Base-by-base conservation (phyloP, 1,139 yeast genomes). In the Hansenula lynferdii region DNA sequence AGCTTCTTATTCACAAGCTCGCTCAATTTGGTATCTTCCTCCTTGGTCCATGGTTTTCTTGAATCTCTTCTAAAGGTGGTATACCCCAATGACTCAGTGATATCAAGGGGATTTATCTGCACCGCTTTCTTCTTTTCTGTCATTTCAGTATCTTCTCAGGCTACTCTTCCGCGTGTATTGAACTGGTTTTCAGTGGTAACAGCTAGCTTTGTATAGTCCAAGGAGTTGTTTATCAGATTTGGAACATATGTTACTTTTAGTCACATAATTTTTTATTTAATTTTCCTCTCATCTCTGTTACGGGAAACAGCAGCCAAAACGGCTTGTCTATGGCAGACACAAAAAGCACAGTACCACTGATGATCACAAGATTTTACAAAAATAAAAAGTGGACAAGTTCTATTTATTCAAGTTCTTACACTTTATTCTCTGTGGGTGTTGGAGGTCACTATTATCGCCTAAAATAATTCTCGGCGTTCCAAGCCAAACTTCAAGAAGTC, bases 1-100 rank as follows among this genome's bases (percentile, higher is more conserved):
- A 65, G 44, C 12, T 53, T 54, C 21, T 55, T 58, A 30, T 67
- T 53, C 11, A 80, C 69, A 8, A 69, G 50, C 9, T 50, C 45
- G 38, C 62, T 62, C 26, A 84, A 58, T 14, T 61, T 56, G 7
- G 60, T 57, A 55, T 84, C 94, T 45, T 84, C 92, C 28, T 75
- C 77, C 37, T 72, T 70, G 2, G 76, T 65, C 94, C 94, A 84
- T 6, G 85, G 75, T 42, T 77, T 75, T 40, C 92, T 64, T 5
- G 77, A 66, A 15, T 68, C 75, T 40, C 82, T 68, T 28, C 90
- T 63, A 51, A 78, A 80, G 2, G 89, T 83, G 50, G 80, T 84
- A 56, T 79, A 80, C 7, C 94, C 94, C n/a, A 84, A 59, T 2
- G 85, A 76, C 54, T 80, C 84, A 5, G 90, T 80, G 20, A 82